phyloP scores from a whole-genome alignment of 2,329 filamentous ascomycete species.

The Lizonia empirigonia region DNA sequence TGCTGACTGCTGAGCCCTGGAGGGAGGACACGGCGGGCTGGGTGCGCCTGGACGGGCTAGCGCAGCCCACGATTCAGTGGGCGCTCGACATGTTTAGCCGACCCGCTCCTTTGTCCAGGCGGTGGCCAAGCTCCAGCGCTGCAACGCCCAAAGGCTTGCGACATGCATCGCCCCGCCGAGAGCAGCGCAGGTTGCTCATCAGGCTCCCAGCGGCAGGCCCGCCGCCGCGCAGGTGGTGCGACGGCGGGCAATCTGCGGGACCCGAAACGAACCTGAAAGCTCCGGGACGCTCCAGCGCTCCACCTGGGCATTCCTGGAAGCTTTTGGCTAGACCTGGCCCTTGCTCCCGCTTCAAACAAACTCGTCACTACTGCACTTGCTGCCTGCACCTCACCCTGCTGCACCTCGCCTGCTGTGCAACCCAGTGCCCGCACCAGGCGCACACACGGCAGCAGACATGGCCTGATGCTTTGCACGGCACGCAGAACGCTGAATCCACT shows the following conservation, averaged over 20 bases:
- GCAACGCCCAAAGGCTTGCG: constrained; percentile 13
- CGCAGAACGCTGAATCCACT: constrained; percentile 12
- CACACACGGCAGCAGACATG: constrained; percentile 24
- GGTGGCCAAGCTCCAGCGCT: not conserved
- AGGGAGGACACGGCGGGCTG: constrained; percentile 8
- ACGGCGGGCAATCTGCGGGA: constrained; percentile 1
- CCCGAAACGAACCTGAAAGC: constrained; percentile 6
- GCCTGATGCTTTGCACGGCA: constrained; percentile 21
- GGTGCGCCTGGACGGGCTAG: constrained; percentile 13
- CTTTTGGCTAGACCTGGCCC: constrained; percentile 3
- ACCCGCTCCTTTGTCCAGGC: constrained; percentile 12
- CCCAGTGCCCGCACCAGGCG: constrained; percentile 16
- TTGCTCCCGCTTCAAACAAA: constrained; percentile 6
- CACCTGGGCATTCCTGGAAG: constrained; percentile 6
- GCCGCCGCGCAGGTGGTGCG: not conserved
- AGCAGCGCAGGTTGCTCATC: not conserved
- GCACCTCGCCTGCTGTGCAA: constrained; percentile 21
- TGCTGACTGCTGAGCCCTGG: constrained; percentile 14
- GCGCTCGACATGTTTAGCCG: constrained; percentile 20
- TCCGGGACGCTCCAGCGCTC: constrained; percentile 3
- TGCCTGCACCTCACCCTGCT: constrained; percentile 10
- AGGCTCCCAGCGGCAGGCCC: not conserved
- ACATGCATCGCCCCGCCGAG: constrained; percentile 12
- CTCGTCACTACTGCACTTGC: constrained; percentile 12
- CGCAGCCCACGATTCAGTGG: not conserved